Evolutionary conservation across 352 stramenopile genomes (phyloP).

Genomic region (Albugo laibachii): DNA sequence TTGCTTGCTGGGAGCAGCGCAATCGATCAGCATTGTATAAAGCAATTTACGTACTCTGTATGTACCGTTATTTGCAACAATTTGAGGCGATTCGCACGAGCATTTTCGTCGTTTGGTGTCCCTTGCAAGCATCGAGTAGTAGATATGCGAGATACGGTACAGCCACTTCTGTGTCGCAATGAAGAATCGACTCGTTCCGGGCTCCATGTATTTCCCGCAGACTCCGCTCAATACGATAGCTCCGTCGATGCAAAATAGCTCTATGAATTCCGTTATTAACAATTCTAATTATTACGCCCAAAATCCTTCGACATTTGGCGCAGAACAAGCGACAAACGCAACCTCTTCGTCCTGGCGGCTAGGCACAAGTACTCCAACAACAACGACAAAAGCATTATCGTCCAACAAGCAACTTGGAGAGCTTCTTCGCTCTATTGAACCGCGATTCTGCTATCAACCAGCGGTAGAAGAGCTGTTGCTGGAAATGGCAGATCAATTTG

Average conservation of each 20-base stretch:
- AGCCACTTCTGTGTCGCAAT: no score
- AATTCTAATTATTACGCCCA: background rate
- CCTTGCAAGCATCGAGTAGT: no score
- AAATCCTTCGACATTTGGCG: slow-evolving; percentile 2
- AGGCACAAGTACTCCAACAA: slow-evolving; percentile 7
- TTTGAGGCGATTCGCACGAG: no score
- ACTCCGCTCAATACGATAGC: slow-evolving; percentile 2
- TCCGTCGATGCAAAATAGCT: background rate
- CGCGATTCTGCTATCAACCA: slow-evolving; percentile 53
- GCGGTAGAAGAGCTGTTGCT: slow-evolving; percentile 63
- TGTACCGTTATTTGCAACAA: no score
- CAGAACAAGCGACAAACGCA: background rate
- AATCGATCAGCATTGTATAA: no score
- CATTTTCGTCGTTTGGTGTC: no score
- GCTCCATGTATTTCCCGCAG: slow-evolving; percentile 24
- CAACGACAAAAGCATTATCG: slow-evolving; percentile 34
- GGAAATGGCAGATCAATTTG: slow-evolving; percentile 67
- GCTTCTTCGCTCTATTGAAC: slow-evolving; percentile 41
- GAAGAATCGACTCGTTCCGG: slow-evolving; percentile 20
- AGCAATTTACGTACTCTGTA: no score
- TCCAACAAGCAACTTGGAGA: slow-evolving; percentile 46
- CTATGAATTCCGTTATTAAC: slow-evolving; percentile 1
- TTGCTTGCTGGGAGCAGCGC: background rate
- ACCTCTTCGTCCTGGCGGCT: slow-evolving; percentile 1
- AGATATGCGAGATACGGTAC: no score